Evolutionary conservation across 1,284 basidiomycete species (phyloP), one percentile per base, ranked within the genome.

Genomic region (Puccinia brachypodii): DNA sequence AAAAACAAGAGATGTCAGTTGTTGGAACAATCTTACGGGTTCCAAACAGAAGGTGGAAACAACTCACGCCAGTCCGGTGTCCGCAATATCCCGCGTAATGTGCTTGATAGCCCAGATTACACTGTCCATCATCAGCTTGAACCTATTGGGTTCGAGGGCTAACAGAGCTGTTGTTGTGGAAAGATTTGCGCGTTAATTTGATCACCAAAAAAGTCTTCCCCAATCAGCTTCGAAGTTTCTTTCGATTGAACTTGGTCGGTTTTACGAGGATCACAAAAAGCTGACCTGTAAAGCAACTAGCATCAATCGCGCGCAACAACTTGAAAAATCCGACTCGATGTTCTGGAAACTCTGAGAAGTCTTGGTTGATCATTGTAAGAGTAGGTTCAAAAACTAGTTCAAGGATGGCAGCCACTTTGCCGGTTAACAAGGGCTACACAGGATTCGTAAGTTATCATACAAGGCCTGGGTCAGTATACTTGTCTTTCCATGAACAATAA

Each of bases 51-150:
- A 82, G 44, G 44, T 76, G 0, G 28, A 28, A 47, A 62, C 44
- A 11, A 76, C 82, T 38, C 9, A 82, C 94, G 92, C 94, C 83
- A 98, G 87, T 76, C 96, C 96, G 47, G 92, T 94, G 87, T 99
- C 97, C 36, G 96, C 94, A 84, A 99, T 98, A 88, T 99, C 97
- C 79, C 97, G 92, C 94, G 98, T 97, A 22, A 95, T 98, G 88
- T 99, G 97, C 88, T 99, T 99, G 89, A 99, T 97, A 16, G 95
- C 96, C 97, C 97, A 99, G 77, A 98, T 93, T 84, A 98, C 93
- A 84, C 95, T 96, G 87, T 99, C 97, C 91, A 98, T 98, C 87
- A 97, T 93, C 83, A 99, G 88, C 89, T 98, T 98, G 90, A 99
- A 99, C 88, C 97, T 94, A 74, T 90, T 87, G n/a, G 95, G 93